These are phyloP conservation scores for Saksenaea vasiformis DNA, from an alignment of 371 early-diverging fungal species.

Conservation along the genomic window DNA sequence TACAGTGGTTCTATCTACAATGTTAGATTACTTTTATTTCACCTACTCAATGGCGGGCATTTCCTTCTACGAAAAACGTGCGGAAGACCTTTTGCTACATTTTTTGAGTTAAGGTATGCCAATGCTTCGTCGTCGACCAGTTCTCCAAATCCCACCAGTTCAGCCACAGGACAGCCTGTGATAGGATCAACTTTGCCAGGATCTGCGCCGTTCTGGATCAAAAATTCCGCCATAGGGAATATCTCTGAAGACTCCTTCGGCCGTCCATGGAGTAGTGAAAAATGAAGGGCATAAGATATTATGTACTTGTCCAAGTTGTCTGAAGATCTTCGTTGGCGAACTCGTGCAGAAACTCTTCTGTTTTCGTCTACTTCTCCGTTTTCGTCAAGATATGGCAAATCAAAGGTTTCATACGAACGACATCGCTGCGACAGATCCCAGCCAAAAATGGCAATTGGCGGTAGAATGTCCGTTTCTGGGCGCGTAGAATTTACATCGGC, in stretches of 20 bases:
- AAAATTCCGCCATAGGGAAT: constrained; percentile 54
- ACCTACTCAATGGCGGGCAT: not conserved
- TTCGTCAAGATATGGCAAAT: not conserved
- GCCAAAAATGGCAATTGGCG: not conserved
- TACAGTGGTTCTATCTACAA: too few species aligned
- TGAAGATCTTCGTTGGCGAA: too few species aligned
- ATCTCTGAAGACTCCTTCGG: constrained; percentile 7
- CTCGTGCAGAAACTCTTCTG: too few species aligned
- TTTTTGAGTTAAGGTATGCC: constrained; percentile 41
- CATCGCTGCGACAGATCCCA: not conserved
- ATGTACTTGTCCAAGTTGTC: too few species aligned
- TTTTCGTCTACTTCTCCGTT: not conserved
- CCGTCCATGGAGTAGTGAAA: constrained; percentile 29
- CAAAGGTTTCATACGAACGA: not conserved
- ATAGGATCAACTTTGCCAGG: constrained; percentile 22
- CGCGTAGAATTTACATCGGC: constrained; percentile 33
- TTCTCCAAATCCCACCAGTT: constrained; percentile 28
- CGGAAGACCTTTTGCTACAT: constrained; percentile 34
- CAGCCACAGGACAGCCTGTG: constrained; percentile 29
- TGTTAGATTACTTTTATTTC: not conserved
- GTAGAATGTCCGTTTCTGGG: too few species aligned
- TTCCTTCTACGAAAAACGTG: constrained; percentile 23
- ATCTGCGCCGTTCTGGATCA: constrained; percentile 55
- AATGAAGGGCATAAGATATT: constrained; percentile 27
- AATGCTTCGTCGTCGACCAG: constrained; percentile 36